phyloP scores from a whole-genome alignment of 179 eudicot species.

The Amaranthus tricolor region DNA sequence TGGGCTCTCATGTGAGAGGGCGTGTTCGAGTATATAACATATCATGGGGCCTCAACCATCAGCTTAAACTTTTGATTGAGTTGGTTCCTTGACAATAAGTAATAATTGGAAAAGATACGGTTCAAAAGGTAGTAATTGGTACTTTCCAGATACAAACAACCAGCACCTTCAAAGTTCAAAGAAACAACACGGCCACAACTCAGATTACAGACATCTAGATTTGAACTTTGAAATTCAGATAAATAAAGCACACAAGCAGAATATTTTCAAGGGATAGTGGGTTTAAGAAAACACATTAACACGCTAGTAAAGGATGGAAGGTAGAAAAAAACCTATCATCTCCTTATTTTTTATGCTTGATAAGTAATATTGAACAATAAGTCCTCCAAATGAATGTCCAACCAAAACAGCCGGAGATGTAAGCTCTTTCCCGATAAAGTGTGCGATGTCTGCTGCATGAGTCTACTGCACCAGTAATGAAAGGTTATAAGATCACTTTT shows the following conservation, averaged over 20 bases:
- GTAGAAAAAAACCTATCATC: slow-evolving; percentile 33
- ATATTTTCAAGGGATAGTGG: background rate
- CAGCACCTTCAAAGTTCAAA: no score
- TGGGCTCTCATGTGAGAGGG: no score
- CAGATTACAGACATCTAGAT: background rate
- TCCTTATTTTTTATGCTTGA: slow-evolving; percentile 42
- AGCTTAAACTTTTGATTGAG: no score
- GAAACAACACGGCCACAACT: background rate
- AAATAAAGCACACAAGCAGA: no score
- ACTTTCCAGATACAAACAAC: no score
- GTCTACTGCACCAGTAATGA: slow-evolving; percentile 66
- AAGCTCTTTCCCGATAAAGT: slow-evolving; percentile 61
- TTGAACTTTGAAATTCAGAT: background rate
- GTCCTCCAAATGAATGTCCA: slow-evolving; percentile 97
- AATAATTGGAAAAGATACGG: no score
- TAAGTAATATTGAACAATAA: slow-evolving; percentile 79
- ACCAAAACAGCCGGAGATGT: slow-evolving; percentile 60
- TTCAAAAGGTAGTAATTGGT: no score
- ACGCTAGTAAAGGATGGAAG: background rate
- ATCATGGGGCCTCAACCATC: background rate
- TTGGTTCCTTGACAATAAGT: no score
- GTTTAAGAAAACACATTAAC: background rate
- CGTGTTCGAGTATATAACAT: background rate
- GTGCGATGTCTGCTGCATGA: slow-evolving; percentile 78
- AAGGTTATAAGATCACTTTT: slow-evolving; percentile 17